Evolutionary conservation across 805 yeast genomes (phyloP).

Genomic region (Ogataea methylovora): DNA sequence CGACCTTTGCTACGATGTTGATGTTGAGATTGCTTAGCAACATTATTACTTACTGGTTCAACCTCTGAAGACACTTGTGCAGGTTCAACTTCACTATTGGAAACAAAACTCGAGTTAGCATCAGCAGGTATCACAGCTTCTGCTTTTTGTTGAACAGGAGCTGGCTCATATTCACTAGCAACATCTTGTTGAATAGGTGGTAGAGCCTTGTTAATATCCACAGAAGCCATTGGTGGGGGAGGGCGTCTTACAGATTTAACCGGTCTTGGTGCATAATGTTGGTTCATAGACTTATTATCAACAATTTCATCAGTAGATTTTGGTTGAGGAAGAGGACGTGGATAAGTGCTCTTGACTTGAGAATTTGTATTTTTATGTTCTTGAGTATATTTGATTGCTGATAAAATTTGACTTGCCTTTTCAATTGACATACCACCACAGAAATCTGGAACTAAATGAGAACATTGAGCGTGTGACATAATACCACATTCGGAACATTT

Average conservation of each 20-base stretch:
- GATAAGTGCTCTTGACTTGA: too few relatives aligned
- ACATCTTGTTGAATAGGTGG: too few relatives aligned
- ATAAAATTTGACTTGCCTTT: slow-evolving; percentile 83
- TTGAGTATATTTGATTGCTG: slow-evolving; percentile 73
- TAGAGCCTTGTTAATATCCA: too few relatives aligned
- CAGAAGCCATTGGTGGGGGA: slow-evolving; percentile 1
- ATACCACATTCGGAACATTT: slow-evolving; percentile 92
- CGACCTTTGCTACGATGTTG: slow-evolving; percentile 16
- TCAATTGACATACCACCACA: slow-evolving; percentile 99
- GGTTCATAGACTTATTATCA: background rate
- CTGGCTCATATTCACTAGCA: too few relatives aligned
- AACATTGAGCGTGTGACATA: slow-evolving; percentile 89
- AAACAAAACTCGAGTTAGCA: too few relatives aligned
- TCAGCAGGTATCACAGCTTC: too few relatives aligned
- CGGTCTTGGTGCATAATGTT: slow-evolving; percentile 1
- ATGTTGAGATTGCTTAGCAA: slow-evolving; percentile 7
- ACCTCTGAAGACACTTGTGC: background rate
- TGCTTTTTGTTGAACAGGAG: too few relatives aligned
- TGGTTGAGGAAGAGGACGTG: too few relatives aligned
- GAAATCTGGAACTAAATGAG: slow-evolving; percentile 93
- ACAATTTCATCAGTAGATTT: slow-evolving; percentile 2
- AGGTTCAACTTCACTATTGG: too few relatives aligned
- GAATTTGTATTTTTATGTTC: slow-evolving; percentile 25
- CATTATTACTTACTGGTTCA: background rate
- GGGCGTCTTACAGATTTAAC: slow-evolving; percentile 3